Evolutionary conservation across 768 basidiomycete genomes (phyloP), one percentile per base, ranked within the genome.

Genomic region (Auriculariales sp.): DNA sequence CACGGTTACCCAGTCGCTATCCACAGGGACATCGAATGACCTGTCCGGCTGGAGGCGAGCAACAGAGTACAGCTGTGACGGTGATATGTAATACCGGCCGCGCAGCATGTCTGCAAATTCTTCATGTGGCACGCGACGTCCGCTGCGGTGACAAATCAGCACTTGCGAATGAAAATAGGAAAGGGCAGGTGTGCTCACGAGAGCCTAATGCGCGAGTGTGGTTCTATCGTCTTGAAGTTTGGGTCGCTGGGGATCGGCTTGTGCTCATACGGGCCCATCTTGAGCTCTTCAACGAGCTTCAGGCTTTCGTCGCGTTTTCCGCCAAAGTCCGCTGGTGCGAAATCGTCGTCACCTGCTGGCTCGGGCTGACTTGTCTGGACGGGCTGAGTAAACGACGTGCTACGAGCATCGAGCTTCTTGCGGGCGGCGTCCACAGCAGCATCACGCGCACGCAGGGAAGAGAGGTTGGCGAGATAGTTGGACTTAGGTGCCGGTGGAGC

Each of bases 1-100:
- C 44, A 99, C 88, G 4, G 92, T 93, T 34, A 97, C 75, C 86
- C 90, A 98, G 63, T 98, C 95, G 2, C 87, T 87, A 4, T 78
- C 76, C 1, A 97, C 81, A 9, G 94, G 93, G 1, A 99, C 77
- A 39, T 97, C 92, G 62, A 91, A 94, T 15, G 84, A 79, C 55
- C 85, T 83, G 59, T 86, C 79, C 0, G 83, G 78, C 12, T 81
- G 72, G 0, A 84, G 75, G 9, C 85, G 79, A 35, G 91, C 73
- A 42, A 81, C 75, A 7, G 91, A 90, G 66, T 99, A 99, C 30
- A 99, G 70, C 17, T 71, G 78, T 1, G 92, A 93, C 0, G 92
- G 91, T 0, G 90, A 81, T 36, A 99, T 71, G 59, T 86, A 89
- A 64, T 82, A 95, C 39, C 94, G 79, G 4, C 81, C 88, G 30